Conservation (phyloP, 2,329 filamentous ascomycete species). For the Fusarium mangiferae region DNA sequence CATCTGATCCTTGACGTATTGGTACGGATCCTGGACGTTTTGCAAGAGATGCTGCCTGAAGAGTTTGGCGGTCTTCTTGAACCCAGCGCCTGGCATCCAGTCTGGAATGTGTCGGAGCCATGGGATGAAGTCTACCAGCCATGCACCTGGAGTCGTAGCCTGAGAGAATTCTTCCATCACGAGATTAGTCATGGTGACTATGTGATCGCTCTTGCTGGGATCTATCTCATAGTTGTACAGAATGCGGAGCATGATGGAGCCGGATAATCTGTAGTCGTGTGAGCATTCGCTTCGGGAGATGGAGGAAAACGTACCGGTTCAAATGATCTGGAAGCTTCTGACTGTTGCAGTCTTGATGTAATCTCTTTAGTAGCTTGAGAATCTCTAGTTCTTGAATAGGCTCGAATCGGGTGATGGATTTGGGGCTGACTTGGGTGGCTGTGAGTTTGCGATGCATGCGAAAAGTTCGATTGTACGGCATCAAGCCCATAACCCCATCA, state of each 20-base stretch:
- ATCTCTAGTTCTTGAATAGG: constrained; percentile 1
- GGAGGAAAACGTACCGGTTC: neutral
- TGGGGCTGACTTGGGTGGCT: constrained; percentile 14
- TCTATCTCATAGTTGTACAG: constrained; percentile 15
- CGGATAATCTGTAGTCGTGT: neutral
- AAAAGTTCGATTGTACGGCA: constrained; percentile 11
- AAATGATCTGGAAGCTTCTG: neutral
- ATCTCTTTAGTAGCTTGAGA: neutral
- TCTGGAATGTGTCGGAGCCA: neutral
- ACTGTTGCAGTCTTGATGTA: neutral
- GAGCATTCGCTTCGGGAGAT: rapidly evolving
- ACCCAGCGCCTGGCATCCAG: constrained; percentile 5
- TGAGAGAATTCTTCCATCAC: constrained; percentile 24
- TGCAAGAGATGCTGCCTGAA: neutral
- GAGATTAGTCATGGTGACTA: constrained; percentile 2
- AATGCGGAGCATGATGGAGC: constrained; percentile 18
- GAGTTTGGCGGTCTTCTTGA: constrained; percentile 1
- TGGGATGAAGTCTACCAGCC: constrained; percentile 7
- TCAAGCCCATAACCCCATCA: constrained; percentile 16
- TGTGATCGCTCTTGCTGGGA: neutral
- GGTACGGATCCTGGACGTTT: neutral
- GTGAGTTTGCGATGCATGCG: constrained; percentile 18
- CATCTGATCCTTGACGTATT: neutral
- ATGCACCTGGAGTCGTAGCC: constrained; percentile 7
- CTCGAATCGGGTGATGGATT: constrained; percentile 10